Conservation (phyloP, 1,284 basidiomycete genomes). For the Spongispora temasekensis region DNA sequence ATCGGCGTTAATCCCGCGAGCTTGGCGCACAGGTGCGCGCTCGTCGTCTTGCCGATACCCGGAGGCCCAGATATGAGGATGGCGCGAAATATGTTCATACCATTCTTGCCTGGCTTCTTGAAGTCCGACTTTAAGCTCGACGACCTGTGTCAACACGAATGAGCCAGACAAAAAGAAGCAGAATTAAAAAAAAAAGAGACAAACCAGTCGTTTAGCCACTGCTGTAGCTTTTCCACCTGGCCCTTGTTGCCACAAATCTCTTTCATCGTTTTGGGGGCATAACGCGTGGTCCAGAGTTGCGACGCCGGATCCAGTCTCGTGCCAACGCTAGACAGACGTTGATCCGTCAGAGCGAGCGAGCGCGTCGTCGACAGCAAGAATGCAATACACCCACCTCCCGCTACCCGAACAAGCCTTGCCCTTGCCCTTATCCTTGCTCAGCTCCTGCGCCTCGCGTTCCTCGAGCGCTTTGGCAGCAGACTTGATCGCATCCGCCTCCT, state of each 20-base stretch:
- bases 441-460: conserved; percentile 47
- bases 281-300: conserved; percentile 95
- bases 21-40: conserved; percentile 90
- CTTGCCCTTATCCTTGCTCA: conserved; percentile 9
- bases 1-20: conserved; percentile 89
- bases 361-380: not conserved
- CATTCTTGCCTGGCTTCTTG: conserved; percentile 94
- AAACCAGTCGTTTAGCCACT: conserved; percentile 89
- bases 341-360: not conserved
- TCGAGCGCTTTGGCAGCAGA: conserved; percentile 79
- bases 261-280: conserved; percentile 85
- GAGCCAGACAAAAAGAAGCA: not conserved
- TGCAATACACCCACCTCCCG: not conserved
- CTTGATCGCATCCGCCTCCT: conserved; percentile 77
- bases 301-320: conserved; percentile 46
- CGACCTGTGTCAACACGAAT: conserved; percentile 52
- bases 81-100: conserved; percentile 85
- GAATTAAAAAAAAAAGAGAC: conserved; percentile 21
- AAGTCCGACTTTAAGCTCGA: conserved; percentile 73
- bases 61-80: conserved; percentile 92
- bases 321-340: conserved; percentile 10
- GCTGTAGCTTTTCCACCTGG: conserved; percentile 83
- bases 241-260: conserved; percentile 97
- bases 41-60: conserved; percentile 97
- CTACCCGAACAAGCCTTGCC: not conserved